phyloP scores from a whole-genome alignment of 805 yeast species.

The Wickerhamomyces bisporus region DNA sequence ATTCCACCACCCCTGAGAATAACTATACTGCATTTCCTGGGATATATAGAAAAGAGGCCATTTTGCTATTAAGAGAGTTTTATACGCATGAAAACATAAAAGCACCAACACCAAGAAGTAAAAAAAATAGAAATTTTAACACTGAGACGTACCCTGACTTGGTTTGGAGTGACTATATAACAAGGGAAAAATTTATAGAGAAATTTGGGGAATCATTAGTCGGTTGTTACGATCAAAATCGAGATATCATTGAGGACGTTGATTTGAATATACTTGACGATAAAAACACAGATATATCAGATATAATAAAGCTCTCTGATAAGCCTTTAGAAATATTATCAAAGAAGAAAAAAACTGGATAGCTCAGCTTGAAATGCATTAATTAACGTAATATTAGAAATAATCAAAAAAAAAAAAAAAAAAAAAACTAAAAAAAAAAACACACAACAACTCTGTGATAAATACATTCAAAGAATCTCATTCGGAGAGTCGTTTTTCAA shows the following conservation, averaged over 20 bases:
- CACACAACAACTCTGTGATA: too few species aligned
- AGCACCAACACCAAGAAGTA: constrained; percentile 77
- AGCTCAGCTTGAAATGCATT: too few species aligned
- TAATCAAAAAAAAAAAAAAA: too few species aligned
- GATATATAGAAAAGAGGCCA: constrained; percentile 72
- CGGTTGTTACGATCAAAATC: constrained; percentile 8
- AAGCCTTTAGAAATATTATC: constrained; percentile 8
- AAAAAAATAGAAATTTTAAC: constrained; percentile 61
- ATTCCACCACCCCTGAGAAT: constrained; percentile 26
- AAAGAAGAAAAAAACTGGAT: constrained; percentile 5
- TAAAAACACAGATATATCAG: constrained; percentile 17
- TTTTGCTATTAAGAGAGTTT: constrained; percentile 73
- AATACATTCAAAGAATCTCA: too few species aligned
- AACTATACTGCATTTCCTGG: constrained; percentile 68
- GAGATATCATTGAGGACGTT: constrained; percentile 13
- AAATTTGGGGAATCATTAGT: constrained; percentile 30
- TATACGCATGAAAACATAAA: constrained; percentile 79
- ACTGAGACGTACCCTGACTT: constrained; percentile 53
- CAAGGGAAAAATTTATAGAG: constrained; percentile 42
- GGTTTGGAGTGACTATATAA: constrained; percentile 50
- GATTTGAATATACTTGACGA: constrained; percentile 14
- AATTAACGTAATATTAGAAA: too few species aligned
- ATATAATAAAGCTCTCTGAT: constrained; percentile 10
- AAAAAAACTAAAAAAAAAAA: neutral
- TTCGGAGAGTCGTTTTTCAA: constrained; percentile 33